Conservation (phyloP, 768 basidiomycete species). For the Mycena rosella region DNA sequence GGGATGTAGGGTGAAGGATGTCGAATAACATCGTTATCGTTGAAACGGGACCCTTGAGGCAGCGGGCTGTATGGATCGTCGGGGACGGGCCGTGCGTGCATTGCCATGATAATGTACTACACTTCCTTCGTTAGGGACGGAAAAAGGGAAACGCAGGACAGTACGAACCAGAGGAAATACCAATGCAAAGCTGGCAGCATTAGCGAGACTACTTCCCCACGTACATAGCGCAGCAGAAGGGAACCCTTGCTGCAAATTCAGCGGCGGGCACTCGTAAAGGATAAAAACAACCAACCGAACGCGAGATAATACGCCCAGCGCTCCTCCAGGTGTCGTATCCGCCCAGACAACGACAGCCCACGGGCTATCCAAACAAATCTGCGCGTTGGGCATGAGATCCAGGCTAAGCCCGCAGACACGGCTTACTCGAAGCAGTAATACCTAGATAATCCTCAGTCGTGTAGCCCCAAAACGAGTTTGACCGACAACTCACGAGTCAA, state of each 20-base stretch:
- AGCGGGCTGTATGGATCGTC: constrained; percentile 79
- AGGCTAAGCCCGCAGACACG: constrained; percentile 13
- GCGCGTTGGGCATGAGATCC: constrained; percentile 32
- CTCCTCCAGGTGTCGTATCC: constrained; percentile 85
- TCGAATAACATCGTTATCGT: constrained; percentile 55
- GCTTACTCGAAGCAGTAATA: constrained; percentile 93
- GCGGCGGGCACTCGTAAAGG: constrained; percentile 1
- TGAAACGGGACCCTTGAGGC: constrained; percentile 36
- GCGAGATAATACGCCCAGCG: constrained; percentile 92
- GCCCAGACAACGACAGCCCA: constrained; percentile 73
- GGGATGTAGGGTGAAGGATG: constrained; percentile 86
- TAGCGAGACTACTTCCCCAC: constrained; percentile 80
- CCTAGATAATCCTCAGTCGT: no score
- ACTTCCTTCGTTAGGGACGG: background rate
- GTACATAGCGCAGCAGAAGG: constrained; percentile 81
- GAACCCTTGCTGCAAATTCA: constrained; percentile 62
- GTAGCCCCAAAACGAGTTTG: no score
- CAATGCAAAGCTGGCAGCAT: constrained; percentile 86
- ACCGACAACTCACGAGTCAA: constrained; percentile 83
- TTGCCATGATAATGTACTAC: constrained; percentile 89
- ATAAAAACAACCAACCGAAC: constrained; percentile 67
- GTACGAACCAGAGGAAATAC: constrained; percentile 77
- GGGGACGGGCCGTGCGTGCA: constrained; percentile 81
- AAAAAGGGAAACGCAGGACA: background rate
- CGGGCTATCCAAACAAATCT: constrained; percentile 87